phyloP scores from a whole-genome alignment of 2,329 filamentous ascomycete genomes.

The Metarhizium rileyi region DNA sequence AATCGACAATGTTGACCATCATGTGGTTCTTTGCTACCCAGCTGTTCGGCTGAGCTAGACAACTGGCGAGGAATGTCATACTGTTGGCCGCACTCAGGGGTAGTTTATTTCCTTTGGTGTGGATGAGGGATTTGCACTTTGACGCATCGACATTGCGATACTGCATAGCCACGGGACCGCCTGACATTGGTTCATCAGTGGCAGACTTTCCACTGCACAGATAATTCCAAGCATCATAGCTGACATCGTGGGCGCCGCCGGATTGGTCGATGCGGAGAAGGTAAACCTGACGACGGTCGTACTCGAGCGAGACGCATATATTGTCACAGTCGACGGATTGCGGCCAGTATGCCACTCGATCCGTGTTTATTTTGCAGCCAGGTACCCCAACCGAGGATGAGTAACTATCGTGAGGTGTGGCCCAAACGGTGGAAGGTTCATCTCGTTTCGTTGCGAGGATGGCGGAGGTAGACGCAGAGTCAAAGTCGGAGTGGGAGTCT shows the following conservation, averaged over 20 bases:
- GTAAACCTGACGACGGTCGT: conserved; percentile 40
- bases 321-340: conserved; percentile 42
- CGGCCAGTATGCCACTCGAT: conserved; percentile 54
- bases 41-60: conserved; percentile 27
- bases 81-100: conserved; percentile 39
- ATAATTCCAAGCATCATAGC: conserved; percentile 54
- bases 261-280: conserved; percentile 52
- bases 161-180: conserved; percentile 38
- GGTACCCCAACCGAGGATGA: conserved; percentile 49
- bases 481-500: background rate
- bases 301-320: conserved; percentile 43
- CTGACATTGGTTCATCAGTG: conserved; percentile 31
- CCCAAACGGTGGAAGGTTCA: conserved; percentile 18
- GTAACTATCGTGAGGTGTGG: conserved; percentile 47
- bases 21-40: conserved; percentile 40
- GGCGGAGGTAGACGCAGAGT: no score
- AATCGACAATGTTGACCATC: conserved; percentile 42
- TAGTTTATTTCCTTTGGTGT: conserved; percentile 28
- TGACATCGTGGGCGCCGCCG: conserved; percentile 46
- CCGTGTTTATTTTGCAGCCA: conserved; percentile 51
- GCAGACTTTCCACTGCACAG: conserved; percentile 40
- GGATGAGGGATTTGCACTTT: conserved; percentile 38
- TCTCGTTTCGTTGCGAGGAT: conserved; percentile 1
- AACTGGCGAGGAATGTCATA: conserved; percentile 42
- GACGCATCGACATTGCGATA: conserved; percentile 33